Percentiles rank a stretch among this genome's conserved stretches.
Conservation (phyloP, 495 filamentous ascomycete genomes). For the Hypoxylon fuscum region DNA sequence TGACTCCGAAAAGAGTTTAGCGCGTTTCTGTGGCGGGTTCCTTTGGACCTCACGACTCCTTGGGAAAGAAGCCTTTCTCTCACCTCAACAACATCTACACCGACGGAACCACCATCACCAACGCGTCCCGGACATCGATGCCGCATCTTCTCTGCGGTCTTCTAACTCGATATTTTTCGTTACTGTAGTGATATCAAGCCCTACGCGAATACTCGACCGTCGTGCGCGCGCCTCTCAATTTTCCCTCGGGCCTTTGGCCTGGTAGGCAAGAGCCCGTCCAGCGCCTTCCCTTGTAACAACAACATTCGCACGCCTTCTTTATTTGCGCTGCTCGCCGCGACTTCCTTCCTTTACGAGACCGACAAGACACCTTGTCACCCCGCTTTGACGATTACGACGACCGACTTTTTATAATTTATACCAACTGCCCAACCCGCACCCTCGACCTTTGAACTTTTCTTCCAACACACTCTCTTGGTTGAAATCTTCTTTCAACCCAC, state of each 20-base stretch:
- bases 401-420: too few species aligned
- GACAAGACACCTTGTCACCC: slow-evolving; percentile 3
- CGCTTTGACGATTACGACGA: slow-evolving; percentile 35
- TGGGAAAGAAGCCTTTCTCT: slow-evolving; percentile 34
- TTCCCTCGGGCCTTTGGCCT: slow-evolving; percentile 39
- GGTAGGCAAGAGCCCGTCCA: slow-evolving; percentile 37
- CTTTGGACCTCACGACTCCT: slow-evolving; percentile 21
- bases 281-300: slow-evolving; percentile 39
- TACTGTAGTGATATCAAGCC: slow-evolving; percentile 41
- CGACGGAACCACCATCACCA: slow-evolving; percentile 43
- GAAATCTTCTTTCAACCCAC: too few species aligned
- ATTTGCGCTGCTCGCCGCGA: slow-evolving; percentile 7
- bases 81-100: slow-evolving; percentile 43
- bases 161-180: slow-evolving; percentile 41
- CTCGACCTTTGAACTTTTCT: neutral
- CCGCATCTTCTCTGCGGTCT: slow-evolving; percentile 38
- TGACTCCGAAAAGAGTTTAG: slow-evolving; percentile 36
- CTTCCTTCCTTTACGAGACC: slow-evolving; percentile 17
- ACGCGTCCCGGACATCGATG: slow-evolving; percentile 49
- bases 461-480: too few species aligned
- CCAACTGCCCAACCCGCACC: neutral
- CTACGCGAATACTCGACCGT: slow-evolving; percentile 19
- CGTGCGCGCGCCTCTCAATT: slow-evolving; percentile 39
- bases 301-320: slow-evolving; percentile 40
- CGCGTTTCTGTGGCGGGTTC: slow-evolving; percentile 30